Conservation (phyloP, 495 filamentous ascomycete genomes). For the Penicillium lagena region DNA sequence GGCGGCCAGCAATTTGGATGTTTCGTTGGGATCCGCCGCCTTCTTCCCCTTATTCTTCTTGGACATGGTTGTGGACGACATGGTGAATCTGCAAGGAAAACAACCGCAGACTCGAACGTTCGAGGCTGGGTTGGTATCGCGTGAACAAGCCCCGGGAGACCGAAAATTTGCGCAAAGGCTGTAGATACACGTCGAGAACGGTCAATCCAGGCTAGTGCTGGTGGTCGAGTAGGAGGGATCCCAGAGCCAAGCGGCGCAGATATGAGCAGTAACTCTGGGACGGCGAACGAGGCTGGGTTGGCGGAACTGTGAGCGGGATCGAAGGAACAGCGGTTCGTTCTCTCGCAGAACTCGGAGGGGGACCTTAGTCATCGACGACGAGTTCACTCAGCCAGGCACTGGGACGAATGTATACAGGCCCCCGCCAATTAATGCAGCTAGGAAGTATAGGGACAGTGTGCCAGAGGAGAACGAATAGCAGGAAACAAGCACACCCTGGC, state of each 20-base stretch:
- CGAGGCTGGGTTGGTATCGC: constrained; percentile 1
- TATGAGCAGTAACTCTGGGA: background rate
- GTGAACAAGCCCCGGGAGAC: constrained; percentile 1
- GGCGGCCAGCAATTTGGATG: constrained; percentile 81
- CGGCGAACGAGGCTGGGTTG: background rate
- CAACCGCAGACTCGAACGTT: too few relatives aligned
- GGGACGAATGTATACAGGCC: too few relatives aligned
- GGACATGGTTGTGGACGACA: constrained; percentile 39
- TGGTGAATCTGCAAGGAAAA: constrained; percentile 1
- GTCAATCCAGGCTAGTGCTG: constrained; percentile 10
- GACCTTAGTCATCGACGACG: constrained; percentile 15
- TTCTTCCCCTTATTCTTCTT: constrained; percentile 74
- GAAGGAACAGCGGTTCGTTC: constrained; percentile 10
- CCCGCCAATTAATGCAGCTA: too few relatives aligned
- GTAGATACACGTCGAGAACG: constrained; percentile 6
- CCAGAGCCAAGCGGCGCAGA: constrained; percentile 10
- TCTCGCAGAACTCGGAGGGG: constrained; percentile 30
- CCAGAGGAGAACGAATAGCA: too few relatives aligned
- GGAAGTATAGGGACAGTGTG: too few relatives aligned
- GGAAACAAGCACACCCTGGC: too few relatives aligned
- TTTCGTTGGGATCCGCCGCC: constrained; percentile 71
- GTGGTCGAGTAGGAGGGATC: constrained; percentile 3
- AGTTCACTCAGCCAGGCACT: too few relatives aligned
- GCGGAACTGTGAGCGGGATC: background rate
- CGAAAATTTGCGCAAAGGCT: constrained; percentile 17